Percentiles rank a stretch among this genome's conserved stretches.
These are phyloP conservation scores for Auricularia auricula-judae DNA, from an alignment of 768 basidiomycete species.

Conservation along the genomic window DNA sequence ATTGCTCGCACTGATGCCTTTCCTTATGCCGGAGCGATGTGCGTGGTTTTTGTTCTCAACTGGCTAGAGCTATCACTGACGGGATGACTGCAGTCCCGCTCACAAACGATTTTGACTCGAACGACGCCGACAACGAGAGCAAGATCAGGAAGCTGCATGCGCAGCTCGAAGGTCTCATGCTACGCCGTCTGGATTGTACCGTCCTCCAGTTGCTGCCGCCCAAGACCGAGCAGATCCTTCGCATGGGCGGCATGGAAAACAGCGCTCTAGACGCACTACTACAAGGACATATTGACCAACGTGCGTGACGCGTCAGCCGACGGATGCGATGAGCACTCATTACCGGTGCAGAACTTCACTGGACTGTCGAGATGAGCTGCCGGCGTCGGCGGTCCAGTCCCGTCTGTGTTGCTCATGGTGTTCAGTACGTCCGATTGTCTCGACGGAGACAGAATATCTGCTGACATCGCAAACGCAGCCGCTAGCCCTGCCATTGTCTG, in stretches of 20 bases:
- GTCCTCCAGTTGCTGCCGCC: slow-evolving; percentile 93
- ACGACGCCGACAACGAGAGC: slow-evolving; percentile 81
- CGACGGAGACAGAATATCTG: too few species aligned
- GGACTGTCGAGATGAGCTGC: slow-evolving; percentile 84
- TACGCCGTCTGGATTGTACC: slow-evolving; percentile 88
- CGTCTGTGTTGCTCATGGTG: too few species aligned
- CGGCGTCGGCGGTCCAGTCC: slow-evolving; percentile 49
- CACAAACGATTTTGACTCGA: slow-evolving; percentile 90
- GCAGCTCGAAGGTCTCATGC: slow-evolving; percentile 89
- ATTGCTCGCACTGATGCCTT: slow-evolving; percentile 94
- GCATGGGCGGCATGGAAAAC: slow-evolving; percentile 70
- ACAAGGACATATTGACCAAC: slow-evolving; percentile 96
- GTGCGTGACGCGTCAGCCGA: slow-evolving; percentile 23
- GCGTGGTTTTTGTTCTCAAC: slow-evolving; percentile 18
- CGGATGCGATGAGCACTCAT: slow-evolving; percentile 2
- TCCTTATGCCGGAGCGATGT: slow-evolving; percentile 98
- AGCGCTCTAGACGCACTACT: slow-evolving; percentile 94
- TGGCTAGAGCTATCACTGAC: background rate
- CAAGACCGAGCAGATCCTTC: slow-evolving; percentile 94
- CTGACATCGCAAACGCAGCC: too few species aligned
- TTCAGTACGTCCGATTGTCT: too few species aligned
- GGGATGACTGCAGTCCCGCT: slow-evolving; percentile 53
- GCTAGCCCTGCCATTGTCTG: too few species aligned
- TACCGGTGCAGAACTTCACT: slow-evolving; percentile 64
- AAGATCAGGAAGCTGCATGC: slow-evolving; percentile 94